Percentiles rank a stretch among this genome's conserved stretches.
Conservation (phyloP, 1,284 basidiomycete species). For the Ceratobasidium sp. region DNA sequence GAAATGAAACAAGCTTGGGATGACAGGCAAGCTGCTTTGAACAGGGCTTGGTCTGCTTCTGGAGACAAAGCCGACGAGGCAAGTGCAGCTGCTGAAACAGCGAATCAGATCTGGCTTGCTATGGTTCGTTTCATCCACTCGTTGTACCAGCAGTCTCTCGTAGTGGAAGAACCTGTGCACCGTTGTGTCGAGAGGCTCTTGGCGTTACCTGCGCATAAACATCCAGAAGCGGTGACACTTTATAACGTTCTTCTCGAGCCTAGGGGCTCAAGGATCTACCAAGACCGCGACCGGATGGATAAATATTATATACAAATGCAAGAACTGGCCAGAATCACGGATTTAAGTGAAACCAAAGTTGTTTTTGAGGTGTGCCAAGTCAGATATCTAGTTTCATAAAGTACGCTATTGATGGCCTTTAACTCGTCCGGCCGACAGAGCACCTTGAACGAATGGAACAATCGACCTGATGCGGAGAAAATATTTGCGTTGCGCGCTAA, state of each 20-base stretch:
- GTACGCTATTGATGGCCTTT: background rate
- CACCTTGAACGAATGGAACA: background rate
- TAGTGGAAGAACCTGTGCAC: background rate
- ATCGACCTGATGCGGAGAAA: background rate
- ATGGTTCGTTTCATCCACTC: background rate
- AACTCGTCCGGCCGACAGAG: background rate
- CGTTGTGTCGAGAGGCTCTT: background rate
- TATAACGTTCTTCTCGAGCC: too few species aligned
- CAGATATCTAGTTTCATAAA: too few species aligned
- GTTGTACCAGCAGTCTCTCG: background rate
- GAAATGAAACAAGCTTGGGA: background rate
- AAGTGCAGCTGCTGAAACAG: background rate
- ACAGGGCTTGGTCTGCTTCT: background rate
- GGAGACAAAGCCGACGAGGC: background rate
- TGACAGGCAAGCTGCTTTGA: too few species aligned
- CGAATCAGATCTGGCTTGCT: too few species aligned
- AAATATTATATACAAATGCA: too few species aligned
- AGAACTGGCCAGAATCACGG: too few species aligned
- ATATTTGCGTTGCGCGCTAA: background rate
- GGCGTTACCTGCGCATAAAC: too few species aligned
- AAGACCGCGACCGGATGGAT: too few species aligned
- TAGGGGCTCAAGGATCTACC: too few species aligned
- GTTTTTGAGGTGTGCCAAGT: too few species aligned
- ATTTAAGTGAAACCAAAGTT: too few species aligned
- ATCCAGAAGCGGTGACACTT: too few species aligned